Evolutionary conservation across 2,329 filamentous ascomycete species (phyloP).

Genomic region (Pezicula rhizophila): DNA sequence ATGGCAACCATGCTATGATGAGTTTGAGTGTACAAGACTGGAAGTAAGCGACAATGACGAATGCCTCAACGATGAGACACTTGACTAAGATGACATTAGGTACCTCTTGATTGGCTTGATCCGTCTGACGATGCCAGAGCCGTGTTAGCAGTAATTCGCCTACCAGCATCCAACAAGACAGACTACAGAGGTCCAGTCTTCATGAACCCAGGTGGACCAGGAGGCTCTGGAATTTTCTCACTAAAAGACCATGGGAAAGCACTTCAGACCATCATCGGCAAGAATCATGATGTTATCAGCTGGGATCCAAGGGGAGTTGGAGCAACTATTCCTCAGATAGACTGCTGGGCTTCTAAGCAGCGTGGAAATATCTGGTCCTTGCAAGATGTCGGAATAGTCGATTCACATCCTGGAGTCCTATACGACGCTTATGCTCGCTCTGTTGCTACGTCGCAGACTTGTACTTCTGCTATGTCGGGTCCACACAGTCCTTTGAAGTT

Average conservation of each 20-base stretch:
- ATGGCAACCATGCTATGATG: constrained; percentile 13
- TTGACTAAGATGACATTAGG: background rate
- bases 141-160: constrained; percentile 4
- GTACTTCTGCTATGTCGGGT: constrained; percentile 17
- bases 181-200: constrained; percentile 5
- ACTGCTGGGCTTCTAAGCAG: constrained; percentile 41
- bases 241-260: constrained; percentile 20
- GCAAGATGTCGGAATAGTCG: constrained; percentile 37
- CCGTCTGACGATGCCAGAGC: constrained; percentile 4
- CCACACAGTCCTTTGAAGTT: constrained; percentile 4
- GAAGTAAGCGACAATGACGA: constrained; percentile 3
- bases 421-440: constrained; percentile 41
- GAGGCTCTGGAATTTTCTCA: constrained; percentile 36
- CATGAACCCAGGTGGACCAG: constrained; percentile 32
- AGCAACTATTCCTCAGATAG: constrained; percentile 39
- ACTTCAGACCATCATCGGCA: constrained; percentile 38
- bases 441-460: constrained; percentile 36
- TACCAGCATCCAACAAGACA: constrained; percentile 1
- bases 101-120: constrained; percentile 8
- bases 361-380: constrained; percentile 39
- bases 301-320: constrained; percentile 48
- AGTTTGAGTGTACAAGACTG: constrained; percentile 10
- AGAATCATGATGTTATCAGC: constrained; percentile 43
- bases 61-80: background rate
- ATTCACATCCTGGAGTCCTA: constrained; percentile 39